Percentiles rank a stretch among this genome's conserved stretches.
Conservation (phyloP, 2,329 filamentous ascomycete genomes). For the Xylaria sp. region DNA sequence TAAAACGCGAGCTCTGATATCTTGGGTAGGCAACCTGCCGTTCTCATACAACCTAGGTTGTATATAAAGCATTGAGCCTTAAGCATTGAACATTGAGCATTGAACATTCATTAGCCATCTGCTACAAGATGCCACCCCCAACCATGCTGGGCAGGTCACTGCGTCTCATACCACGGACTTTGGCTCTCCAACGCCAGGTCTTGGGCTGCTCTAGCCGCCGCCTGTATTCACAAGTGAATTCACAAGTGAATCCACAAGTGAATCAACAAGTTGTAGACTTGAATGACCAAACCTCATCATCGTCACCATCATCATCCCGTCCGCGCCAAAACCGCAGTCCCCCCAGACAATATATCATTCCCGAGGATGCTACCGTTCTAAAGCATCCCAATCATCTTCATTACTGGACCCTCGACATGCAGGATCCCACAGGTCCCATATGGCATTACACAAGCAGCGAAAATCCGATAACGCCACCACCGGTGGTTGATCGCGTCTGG, state of each 20-base stretch:
- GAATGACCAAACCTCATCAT: neutral
- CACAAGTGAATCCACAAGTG: neutral
- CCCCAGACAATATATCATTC: neutral
- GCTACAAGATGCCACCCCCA: slow-evolving; percentile 9
- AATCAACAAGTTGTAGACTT: neutral
- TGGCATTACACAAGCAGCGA: neutral
- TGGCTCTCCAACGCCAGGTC: neutral
- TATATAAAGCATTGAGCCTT: too few species aligned
- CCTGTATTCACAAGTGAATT: neutral
- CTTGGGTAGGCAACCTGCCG: neutral
- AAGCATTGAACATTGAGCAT: neutral
- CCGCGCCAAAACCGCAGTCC: neutral
- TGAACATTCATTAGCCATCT: neutral
- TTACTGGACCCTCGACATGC: neutral
- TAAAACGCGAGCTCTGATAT: neutral
- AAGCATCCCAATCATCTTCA: neutral
- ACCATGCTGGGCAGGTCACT: neutral
- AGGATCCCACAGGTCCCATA: neutral
- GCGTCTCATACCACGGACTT: slow-evolving; percentile 2
- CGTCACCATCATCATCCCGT: too few species aligned
- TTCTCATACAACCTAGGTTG: neutral
- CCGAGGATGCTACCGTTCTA: too few species aligned
- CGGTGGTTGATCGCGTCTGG: slow-evolving; percentile 43
- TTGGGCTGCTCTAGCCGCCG: slow-evolving; percentile 1
- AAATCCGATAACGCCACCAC: neutral